Base-by-base conservation (phyloP, 139 green algal species). In the Pleodorina starrii region DNA sequence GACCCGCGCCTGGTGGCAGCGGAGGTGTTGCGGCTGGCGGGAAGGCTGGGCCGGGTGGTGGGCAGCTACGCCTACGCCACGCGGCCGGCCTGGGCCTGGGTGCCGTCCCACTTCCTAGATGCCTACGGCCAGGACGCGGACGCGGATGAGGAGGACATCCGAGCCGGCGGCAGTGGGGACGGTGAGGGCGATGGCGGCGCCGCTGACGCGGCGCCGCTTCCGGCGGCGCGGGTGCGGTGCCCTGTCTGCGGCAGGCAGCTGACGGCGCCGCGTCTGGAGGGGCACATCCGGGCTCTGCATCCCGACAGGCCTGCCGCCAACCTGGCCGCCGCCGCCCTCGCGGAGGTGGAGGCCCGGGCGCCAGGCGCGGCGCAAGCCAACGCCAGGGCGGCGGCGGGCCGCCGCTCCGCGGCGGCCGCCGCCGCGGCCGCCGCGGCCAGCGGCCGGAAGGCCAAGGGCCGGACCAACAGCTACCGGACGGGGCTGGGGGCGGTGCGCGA, bases 1-100 rank as follows among this genome's bases (percentile, higher is more conserved):
- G 83, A 88, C 83, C 83, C 83, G 1, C 83, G 83, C 0, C n/a
- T 88, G 32, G 83, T 44, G 35, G 83, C 83, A 5, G 35, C 36
- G 1, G 83, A 88, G 83, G 38, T 88, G 29, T 23, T 72, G 35
- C 66, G 46, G 1, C 3, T 88, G 68, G 83, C 83, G 4, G 5
- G 38, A 1, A 32, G 46, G 0, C 32, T 72, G 42, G 80, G 80
- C 27, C 80, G 60, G 32, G n/a, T 63, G 42, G 60, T 42, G 14
- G 80, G 80, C 16, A 38, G 42, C 60, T 87, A 87, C 60, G 80
- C 40, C 21, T 87, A 87, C 60, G 60, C 32, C 42, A 87, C 42
- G 19, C 80, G 80, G 19, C 29, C 16, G 27, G 80, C 42, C 27
- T 87, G 80, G 80, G 44, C 59, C 27, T 78, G 80, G 80, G 60